Conservation (phyloP, 2,329 filamentous ascomycete genomes). For the Fragosphaeria purpurea region DNA sequence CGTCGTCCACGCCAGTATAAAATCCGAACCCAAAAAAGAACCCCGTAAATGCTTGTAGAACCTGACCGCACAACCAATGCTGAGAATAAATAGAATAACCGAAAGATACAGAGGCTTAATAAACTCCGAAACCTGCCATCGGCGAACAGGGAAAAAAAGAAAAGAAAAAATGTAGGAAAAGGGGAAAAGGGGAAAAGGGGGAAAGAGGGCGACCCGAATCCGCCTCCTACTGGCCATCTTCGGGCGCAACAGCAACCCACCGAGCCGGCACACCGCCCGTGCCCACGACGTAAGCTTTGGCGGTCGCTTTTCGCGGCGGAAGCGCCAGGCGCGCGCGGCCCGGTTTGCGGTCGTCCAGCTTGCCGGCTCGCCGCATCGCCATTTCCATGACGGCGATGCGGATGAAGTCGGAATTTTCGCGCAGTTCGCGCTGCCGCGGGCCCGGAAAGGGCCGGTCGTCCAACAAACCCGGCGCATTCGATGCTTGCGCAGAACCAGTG, state of each 20-base stretch:
- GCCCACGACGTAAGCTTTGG: constrained; percentile 45
- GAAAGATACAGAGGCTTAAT: no score
- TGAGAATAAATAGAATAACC: no score
- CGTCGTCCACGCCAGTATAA: background rate
- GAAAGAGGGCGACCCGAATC: background rate
- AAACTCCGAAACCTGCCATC: no score
- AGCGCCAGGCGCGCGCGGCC: constrained; percentile 58
- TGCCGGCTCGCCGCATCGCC: constrained; percentile 58
- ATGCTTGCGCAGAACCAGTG: background rate
- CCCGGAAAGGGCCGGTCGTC: constrained; percentile 25
- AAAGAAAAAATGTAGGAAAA: background rate
- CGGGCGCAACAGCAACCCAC: constrained; percentile 36
- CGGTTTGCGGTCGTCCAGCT: constrained; percentile 55
- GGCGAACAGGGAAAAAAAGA: background rate
- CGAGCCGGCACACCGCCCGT: constrained; percentile 48
- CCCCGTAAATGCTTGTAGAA: no score
- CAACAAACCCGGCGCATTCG: background rate
- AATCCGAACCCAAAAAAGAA: background rate
- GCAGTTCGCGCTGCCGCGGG: constrained; percentile 54
- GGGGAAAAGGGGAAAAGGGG: background rate
- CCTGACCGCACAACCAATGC: no score
- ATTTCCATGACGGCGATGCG: constrained; percentile 63
- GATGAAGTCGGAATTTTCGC: constrained; percentile 62
- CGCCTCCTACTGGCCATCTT: no score
- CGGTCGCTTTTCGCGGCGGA: constrained; percentile 49